Conservation (phyloP, 768 basidiomycete genomes). For the Phaffia tasmanica region DNA sequence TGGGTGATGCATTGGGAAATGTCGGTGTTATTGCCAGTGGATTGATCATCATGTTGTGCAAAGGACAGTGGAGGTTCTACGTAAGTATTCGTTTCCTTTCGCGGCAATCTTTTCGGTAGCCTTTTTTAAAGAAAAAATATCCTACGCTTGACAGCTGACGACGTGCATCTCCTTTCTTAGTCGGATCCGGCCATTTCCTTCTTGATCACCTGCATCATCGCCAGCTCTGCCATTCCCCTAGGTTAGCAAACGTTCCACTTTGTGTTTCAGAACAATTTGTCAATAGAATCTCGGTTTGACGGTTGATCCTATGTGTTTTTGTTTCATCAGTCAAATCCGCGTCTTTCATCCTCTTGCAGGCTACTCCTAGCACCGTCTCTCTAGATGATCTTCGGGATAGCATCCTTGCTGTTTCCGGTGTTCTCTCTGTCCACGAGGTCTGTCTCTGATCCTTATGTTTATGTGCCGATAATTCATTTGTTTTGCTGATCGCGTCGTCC, state of each 20-base stretch:
- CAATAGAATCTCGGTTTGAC: conserved; percentile 28
- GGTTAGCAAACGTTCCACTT: conserved; percentile 29
- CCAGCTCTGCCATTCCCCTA: conserved; percentile 85
- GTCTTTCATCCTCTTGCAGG: conserved; percentile 88
- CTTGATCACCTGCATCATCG: conserved; percentile 90
- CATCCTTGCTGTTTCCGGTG: conserved; percentile 72
- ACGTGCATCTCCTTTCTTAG: conserved; percentile 52
- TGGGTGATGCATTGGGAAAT: conserved; percentile 66
- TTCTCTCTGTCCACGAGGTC: conserved; percentile 60
- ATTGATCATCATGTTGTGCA: conserved; percentile 71
- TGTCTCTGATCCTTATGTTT: not conserved
- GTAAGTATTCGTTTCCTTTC: conserved; percentile 29
- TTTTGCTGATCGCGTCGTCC: not conserved
- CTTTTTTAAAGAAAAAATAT: not conserved
- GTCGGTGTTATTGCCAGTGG: conserved; percentile 95
- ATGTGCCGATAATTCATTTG: not conserved
- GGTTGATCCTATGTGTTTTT: conserved; percentile 15
- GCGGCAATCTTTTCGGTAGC: not conserved
- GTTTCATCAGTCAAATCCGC: conserved; percentile 52
- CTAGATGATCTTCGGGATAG: conserved; percentile 76
- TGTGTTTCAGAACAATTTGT: conserved; percentile 42
- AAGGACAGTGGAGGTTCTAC: conserved; percentile 23
- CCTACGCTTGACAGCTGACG: not conserved
- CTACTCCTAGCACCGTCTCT: conserved; percentile 77
- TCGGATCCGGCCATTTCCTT: conserved; percentile 88